Evolutionary conservation across 2,329 filamentous ascomycete genomes (phyloP), one percentile per base, ranked within the genome.

Genomic region (Verticillium klebahnii): DNA sequence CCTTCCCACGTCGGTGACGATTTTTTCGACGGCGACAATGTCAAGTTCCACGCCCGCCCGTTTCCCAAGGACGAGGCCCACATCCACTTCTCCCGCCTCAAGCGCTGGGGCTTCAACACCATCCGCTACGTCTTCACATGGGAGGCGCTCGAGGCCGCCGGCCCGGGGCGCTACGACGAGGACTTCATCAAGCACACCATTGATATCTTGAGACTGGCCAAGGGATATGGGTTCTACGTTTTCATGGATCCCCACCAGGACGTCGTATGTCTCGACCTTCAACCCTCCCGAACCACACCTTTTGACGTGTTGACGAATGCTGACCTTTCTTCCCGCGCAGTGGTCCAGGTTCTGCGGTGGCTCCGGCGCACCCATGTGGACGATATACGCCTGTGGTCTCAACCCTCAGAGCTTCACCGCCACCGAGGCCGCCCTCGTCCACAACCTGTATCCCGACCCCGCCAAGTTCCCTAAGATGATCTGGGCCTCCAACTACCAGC

Each of bases 171-270:
- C 70, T 99, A 98, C 74, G 96, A 99, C 70, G 92, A 99, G 72
- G 89, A 91, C 64, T 99, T 91, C 84, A 93, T 98, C 67, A 83
- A 91, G 67, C 92, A 96, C 73, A 99, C 95, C 1, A 92, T 99
- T 67, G 85, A 91, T 45, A 81, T 97, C 12, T 77, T 99, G 68
- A 85, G 93, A 61, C 81, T 93, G 66, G 93, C 93, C 40, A 97
- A 93, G 73, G 83, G 87, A 40, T 98, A 96, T 79, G 92, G 91
- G 32, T 97, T 99, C 74, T 97, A 96, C 71, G 83, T 99, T 58
- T 98, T 97, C 73, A 97, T 99, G 92, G 96, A 99, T 69, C 94
- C 96, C 23, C 95, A 99, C 74, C 95, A 99, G 81, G 95, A 99
- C 79, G 94, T 98, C 69, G 89, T 92, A 83, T 67, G 88, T 85